Evolutionary conservation across 108 stramenopile species (phyloP).

Genomic region (Cylindrotheca fusiformis): DNA sequence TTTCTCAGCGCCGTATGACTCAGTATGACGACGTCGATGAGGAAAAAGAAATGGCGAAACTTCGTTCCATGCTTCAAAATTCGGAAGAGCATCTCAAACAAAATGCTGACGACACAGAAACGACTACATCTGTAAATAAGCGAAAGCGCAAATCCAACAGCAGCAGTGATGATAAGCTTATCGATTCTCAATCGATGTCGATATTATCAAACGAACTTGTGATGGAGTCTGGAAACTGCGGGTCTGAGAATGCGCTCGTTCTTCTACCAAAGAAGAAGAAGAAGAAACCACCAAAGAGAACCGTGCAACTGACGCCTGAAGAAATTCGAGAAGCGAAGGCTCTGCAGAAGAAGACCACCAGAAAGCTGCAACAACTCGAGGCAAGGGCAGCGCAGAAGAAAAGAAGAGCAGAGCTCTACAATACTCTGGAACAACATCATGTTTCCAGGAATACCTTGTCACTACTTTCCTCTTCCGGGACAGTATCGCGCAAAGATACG

Average conservation of each 20-base stretch:
- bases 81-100: conserved; percentile 51
- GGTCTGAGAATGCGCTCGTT: conserved; percentile 37
- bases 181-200: conserved; percentile 24
- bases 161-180: background rate
- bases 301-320: conserved; percentile 61
- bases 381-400: conserved; percentile 64
- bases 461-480: conserved; percentile 15
- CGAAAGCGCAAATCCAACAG: conserved; percentile 14
- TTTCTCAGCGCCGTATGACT: conserved; percentile 86
- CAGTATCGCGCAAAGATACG: conserved; percentile 32
- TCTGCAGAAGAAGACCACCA: conserved; percentile 60
- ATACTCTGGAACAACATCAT: conserved; percentile 40
- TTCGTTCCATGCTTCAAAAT: conserved; percentile 49
- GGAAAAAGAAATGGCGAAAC: conserved; percentile 54
- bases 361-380: conserved; percentile 73
- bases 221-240: conserved; percentile 36
- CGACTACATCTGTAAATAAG: conserved; percentile 4
- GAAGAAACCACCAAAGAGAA: conserved; percentile 24
- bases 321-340: conserved; percentile 72
- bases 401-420: conserved; percentile 57
- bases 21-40: conserved; percentile 56
- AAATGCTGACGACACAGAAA: conserved; percentile 21
- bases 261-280: conserved; percentile 41
- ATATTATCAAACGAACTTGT: conserved; percentile 66
- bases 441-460: conserved; percentile 8